phyloP scores from a whole-genome alignment of 176 grass and related monocot species.

The Rhynchospora pubera region DNA sequence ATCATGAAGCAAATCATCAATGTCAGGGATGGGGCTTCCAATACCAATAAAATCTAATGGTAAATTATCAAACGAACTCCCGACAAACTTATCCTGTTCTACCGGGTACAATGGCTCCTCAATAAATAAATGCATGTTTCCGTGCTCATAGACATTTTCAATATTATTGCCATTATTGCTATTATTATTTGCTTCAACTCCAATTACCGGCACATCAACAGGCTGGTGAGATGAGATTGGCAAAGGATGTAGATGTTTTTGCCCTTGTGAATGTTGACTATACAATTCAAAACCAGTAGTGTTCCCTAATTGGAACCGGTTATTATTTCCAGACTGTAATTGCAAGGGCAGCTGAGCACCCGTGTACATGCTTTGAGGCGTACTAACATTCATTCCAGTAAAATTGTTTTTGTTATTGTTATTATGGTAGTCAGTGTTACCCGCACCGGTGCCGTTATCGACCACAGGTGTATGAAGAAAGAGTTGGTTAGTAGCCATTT shows the following conservation, averaged over 20 bases:
- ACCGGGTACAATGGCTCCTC: constrained; percentile 55
- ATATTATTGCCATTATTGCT: constrained; percentile 27
- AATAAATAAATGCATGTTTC: constrained; percentile 45
- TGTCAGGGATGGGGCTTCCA: constrained; percentile 67
- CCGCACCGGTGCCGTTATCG: constrained; percentile 24
- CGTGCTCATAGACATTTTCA: constrained; percentile 13
- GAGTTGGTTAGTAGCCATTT: constrained; percentile 24
- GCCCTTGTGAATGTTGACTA: constrained; percentile 29
- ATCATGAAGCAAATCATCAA: constrained; percentile 80
- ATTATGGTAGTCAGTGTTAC: constrained; percentile 20
- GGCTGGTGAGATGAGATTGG: constrained; percentile 36
- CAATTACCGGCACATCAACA: constrained; percentile 34
- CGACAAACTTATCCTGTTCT: constrained; percentile 74
- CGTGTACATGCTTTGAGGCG: constrained; percentile 42
- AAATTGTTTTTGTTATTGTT: not conserved
- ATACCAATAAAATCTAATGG: constrained; percentile 84
- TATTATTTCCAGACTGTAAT: constrained; percentile 29
- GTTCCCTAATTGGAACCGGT: constrained; percentile 31
- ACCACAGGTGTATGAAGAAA: constrained; percentile 24
- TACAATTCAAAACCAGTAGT: constrained; percentile 38
- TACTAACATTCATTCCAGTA: constrained; percentile 8
- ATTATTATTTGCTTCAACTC: constrained; percentile 41
- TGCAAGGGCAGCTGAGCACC: constrained; percentile 31
- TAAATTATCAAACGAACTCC: constrained; percentile 70
- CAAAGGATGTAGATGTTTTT: constrained; percentile 35